Percentiles rank a stretch among this genome's conserved stretches.
phyloP scores from a whole-genome alignment of 352 stramenopile genomes.

The Pythium guiyangense region DNA sequence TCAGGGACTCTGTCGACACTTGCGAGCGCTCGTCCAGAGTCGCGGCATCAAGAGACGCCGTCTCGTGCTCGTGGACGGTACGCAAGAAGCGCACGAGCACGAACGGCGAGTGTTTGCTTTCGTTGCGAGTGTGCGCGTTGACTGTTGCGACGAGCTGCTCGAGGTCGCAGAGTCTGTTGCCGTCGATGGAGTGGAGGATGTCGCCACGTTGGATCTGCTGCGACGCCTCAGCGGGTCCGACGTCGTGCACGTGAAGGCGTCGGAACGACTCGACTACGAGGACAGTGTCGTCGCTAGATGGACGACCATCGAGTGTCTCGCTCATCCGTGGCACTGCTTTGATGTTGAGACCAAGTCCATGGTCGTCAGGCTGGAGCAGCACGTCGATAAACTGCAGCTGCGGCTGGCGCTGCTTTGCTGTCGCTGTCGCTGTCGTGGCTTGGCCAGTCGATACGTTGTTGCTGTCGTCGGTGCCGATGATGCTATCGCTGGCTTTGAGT shows the following conservation, averaged over 20 bases:
- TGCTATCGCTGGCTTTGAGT: slow-evolving; percentile 10
- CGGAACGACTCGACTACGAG: slow-evolving; percentile 45
- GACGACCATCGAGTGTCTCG: neutral
- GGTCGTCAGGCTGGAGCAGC: slow-evolving; percentile 36
- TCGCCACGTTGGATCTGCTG: slow-evolving; percentile 40
- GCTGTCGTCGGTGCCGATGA: too few relatives aligned
- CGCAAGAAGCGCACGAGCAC: slow-evolving; percentile 39
- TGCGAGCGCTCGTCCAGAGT: neutral
- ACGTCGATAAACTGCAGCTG: slow-evolving; percentile 31
- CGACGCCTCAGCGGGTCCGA: slow-evolving; percentile 44
- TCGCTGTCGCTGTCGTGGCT: slow-evolving; percentile 7
- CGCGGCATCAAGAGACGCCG: too few relatives aligned
- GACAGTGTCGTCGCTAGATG: neutral
- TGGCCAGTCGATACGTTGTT: slow-evolving; percentile 7
- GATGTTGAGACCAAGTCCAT: slow-evolving; percentile 46
- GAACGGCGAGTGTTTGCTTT: slow-evolving; percentile 11
- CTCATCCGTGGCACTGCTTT: neutral
- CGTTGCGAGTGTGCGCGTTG: slow-evolving; percentile 9
- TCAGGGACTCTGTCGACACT: neutral
- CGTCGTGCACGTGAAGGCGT: slow-evolving; percentile 23
- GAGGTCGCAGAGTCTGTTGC: slow-evolving; percentile 24
- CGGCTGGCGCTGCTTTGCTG: neutral
- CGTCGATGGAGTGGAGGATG: slow-evolving; percentile 37
- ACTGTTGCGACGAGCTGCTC: slow-evolving; percentile 16
- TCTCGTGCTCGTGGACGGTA: neutral